A percentile compares a stretch with the other conserved stretches of the same genome.
Conservation (phyloP, 1,284 basidiomycete genomes). For the Ceratobasidium sp. region DNA sequence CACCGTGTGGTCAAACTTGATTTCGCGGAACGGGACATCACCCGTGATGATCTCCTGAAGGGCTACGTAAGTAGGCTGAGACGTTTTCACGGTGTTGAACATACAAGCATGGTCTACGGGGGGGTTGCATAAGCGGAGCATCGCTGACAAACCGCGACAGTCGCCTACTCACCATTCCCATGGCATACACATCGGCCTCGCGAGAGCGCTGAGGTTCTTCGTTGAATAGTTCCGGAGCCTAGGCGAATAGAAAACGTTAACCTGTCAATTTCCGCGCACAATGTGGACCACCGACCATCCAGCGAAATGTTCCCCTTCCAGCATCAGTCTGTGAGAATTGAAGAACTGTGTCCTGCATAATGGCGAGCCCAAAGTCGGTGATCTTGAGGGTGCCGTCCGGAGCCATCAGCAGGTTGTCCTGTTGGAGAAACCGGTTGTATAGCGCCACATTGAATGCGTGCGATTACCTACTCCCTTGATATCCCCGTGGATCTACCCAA, state of each 20-base stretch:
- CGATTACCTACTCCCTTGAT: conserved; percentile 2
- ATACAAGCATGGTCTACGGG: background rate
- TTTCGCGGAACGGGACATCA: background rate
- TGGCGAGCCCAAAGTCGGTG: conserved; percentile 18
- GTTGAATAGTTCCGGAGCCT: conserved; percentile 2
- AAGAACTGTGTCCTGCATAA: conserved; percentile 2
- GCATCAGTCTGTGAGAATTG: conserved; percentile 9
- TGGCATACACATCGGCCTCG: conserved; percentile 1
- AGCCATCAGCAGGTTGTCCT: background rate
- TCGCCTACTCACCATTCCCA: background rate
- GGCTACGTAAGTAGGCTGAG: background rate
- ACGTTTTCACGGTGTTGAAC: background rate
- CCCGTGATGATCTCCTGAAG: background rate
- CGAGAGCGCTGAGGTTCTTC: background rate
- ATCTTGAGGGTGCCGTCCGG: conserved; percentile 4
- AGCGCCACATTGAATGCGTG: background rate
- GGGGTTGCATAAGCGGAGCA: too few relatives aligned
- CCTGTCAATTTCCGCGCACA: background rate
- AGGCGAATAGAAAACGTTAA: too few relatives aligned
- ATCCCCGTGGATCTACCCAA: background rate
- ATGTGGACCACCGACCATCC: background rate
- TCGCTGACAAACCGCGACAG: too few relatives aligned
- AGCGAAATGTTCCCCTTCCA: background rate
- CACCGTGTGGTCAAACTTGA: background rate
- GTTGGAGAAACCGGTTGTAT: background rate